Evolutionary conservation across 371 early-diverging fungal genomes (phyloP).

Genomic region (Umbelopsis sp.): DNA sequence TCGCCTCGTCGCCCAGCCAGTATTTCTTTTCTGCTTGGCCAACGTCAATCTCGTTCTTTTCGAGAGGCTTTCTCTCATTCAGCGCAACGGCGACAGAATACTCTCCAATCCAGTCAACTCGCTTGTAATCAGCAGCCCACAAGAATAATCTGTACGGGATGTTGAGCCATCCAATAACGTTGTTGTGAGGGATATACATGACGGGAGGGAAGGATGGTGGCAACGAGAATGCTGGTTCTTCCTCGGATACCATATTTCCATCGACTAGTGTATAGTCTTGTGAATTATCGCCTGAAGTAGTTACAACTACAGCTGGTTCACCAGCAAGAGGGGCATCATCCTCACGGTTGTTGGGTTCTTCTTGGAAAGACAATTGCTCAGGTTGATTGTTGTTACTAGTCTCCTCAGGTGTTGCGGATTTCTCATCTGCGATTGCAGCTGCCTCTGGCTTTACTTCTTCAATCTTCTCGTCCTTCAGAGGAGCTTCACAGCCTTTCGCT

Average conservation of each 20-base stretch:
- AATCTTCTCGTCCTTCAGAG: conserved; percentile 34
- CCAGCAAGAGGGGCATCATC: conserved; percentile 4
- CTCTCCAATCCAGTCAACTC: conserved; percentile 59
- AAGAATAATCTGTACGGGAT: conserved; percentile 64
- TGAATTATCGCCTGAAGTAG: not conserved
- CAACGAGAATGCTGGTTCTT: conserved; percentile 47
- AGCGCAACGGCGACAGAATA: conserved; percentile 60
- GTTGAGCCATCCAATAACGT: conserved; percentile 69
- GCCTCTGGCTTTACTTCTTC: conserved; percentile 24
- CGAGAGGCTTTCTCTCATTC: conserved; percentile 56
- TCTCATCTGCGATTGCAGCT: not conserved
- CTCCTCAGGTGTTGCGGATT: conserved; percentile 11
- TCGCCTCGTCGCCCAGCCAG: conserved; percentile 48
- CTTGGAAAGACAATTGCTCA: conserved; percentile 4
- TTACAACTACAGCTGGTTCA: not conserved
- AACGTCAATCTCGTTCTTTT: conserved; percentile 52
- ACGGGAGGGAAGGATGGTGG: conserved; percentile 59
- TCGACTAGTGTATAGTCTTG: not conserved
- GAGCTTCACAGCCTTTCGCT: conserved; percentile 60
- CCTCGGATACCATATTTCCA: conserved; percentile 7
- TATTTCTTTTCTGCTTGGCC: conserved; percentile 59
- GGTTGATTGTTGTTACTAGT: not conserved
- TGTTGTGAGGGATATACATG: conserved; percentile 69
- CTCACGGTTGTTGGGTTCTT: not conserved
- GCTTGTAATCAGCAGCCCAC: conserved; percentile 62